Evolutionary conservation across 2,329 filamentous ascomycete genomes (phyloP).

Genomic region (Samsoniella hepiali): DNA sequence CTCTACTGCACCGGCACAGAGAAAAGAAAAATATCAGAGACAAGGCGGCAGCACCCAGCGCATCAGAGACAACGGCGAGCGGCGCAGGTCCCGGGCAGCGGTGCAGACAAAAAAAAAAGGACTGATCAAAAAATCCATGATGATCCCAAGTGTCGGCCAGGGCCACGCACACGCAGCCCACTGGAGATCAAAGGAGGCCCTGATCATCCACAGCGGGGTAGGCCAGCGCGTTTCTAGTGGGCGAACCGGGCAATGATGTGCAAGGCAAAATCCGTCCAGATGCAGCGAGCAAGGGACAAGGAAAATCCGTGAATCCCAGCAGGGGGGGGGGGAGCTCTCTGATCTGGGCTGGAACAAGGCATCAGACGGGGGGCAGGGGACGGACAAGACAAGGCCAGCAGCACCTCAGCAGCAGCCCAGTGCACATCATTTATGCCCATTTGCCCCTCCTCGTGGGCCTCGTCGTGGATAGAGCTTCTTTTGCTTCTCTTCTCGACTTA

Average conservation of each 20-base stretch:
- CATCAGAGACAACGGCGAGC: neutral
- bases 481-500: no score
- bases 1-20: no score
- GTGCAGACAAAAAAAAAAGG: neutral
- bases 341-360: no score
- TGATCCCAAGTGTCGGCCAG: neutral
- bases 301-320: neutral
- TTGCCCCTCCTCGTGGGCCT: no score
- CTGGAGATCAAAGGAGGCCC: conserved; percentile 3
- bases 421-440: no score
- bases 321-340: neutral
- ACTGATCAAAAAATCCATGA: no score
- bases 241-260: conserved; percentile 15
- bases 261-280: conserved; percentile 7
- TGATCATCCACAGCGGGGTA: conserved; percentile 15
- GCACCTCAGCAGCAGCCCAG: no score
- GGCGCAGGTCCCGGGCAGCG: neutral
- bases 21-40: no score
- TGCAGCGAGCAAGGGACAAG: neutral
- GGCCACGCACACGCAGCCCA: neutral
- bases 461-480: no score
- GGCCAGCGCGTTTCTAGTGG: conserved; percentile 3
- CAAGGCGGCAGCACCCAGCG: neutral
- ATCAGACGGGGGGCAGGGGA: no score
- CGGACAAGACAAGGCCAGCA: no score